Evolutionary conservation across 805 yeast genomes (phyloP).

Genomic region (Lipomyces starkeyi): DNA sequence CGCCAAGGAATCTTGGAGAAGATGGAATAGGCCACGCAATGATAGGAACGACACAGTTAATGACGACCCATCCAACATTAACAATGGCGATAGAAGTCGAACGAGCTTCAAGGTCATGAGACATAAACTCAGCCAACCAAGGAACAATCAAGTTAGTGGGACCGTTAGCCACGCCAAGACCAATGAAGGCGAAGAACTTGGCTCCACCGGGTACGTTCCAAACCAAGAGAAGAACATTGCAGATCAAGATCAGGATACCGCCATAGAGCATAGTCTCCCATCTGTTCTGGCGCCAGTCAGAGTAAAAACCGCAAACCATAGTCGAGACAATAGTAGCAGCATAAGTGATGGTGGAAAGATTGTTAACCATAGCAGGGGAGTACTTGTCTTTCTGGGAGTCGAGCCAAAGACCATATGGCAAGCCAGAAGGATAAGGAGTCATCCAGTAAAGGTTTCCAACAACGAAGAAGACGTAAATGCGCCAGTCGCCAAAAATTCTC

Average conservation of each 20-base stretch:
- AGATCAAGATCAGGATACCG: conserved; percentile 26
- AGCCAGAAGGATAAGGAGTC: conserved; percentile 33
- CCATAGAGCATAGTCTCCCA: conserved; percentile 26
- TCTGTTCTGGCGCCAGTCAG: conserved; percentile 51
- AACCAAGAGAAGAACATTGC: conserved; percentile 56
- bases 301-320: conserved; percentile 41
- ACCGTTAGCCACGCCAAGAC: conserved; percentile 35
- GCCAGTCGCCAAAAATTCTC: conserved; percentile 30
- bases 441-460: conserved; percentile 29
- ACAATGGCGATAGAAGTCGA: conserved; percentile 29
- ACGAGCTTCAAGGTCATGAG: conserved; percentile 34
- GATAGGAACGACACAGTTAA: conserved; percentile 32
- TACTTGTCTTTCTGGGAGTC: conserved; percentile 7
- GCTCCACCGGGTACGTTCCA: conserved; percentile 62
- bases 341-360: conserved; percentile 63
- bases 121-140: conserved; percentile 32
- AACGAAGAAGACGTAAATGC: conserved; percentile 25
- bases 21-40: conserved; percentile 30
- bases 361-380: conserved; percentile 45
- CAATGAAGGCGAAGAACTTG: conserved; percentile 62
- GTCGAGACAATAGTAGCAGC: conserved; percentile 59
- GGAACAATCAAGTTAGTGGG: conserved; percentile 34
- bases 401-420: conserved; percentile 32
- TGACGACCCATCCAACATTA: conserved; percentile 35
- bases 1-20: conserved; percentile 25